Percentiles rank a stretch among this genome's conserved stretches.
Evolutionary conservation across 148 eudicot genomes (phyloP).

Genomic region (Amaranthus cruentus): DNA sequence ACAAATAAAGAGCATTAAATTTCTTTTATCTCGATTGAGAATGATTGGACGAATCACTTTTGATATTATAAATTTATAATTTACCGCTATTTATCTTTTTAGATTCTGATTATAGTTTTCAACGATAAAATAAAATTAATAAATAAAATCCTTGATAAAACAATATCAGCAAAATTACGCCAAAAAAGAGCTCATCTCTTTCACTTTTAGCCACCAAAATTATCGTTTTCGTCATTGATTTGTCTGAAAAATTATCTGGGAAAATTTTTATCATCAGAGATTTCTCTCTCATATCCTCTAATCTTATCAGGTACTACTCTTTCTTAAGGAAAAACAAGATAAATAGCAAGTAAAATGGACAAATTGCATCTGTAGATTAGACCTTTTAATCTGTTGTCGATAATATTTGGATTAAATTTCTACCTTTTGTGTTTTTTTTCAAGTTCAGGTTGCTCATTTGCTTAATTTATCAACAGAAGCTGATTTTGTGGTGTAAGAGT

Average conservation of each 20-base stretch:
- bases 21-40: too few relatives aligned
- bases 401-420: neutral
- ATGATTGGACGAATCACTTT: too few relatives aligned
- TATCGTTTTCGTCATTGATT: constrained; percentile 17
- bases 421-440: constrained; percentile 15
- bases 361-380: neutral
- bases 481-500: constrained; percentile 7
- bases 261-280: constrained; percentile 17
- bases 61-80: too few relatives aligned
- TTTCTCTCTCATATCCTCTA: constrained; percentile 17
- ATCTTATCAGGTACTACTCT: constrained; percentile 15
- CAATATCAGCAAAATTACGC: constrained; percentile 2
- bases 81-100: too few relatives aligned
- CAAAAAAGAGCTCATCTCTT: constrained; percentile 17
- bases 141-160: neutral
- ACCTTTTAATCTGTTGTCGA: neutral
- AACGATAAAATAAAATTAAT: neutral
- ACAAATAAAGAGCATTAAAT: too few relatives aligned
- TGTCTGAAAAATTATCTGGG: constrained; percentile 19
- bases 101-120: too few relatives aligned
- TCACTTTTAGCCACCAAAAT: constrained; percentile 27
- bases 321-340: neutral
- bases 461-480: constrained; percentile 8
- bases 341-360: neutral
- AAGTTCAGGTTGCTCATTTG: constrained; percentile 29